Evolutionary conservation across 768 basidiomycete species (phyloP).

Genomic region (Mrakia gelida): DNA sequence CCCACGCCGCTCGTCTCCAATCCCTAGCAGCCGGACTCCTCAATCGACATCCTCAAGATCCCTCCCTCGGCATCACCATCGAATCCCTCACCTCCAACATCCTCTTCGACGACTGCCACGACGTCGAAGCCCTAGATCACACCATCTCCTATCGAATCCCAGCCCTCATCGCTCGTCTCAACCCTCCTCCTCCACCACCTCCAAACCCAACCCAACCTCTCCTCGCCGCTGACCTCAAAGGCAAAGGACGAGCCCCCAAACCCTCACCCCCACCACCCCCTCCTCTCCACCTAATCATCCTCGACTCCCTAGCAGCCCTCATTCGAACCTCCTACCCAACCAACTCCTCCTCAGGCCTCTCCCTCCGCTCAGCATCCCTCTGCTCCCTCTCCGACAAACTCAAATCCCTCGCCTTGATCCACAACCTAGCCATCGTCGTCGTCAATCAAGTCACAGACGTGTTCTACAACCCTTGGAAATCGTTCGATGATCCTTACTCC

Average conservation of each 20-base stretch:
- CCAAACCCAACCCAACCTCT: conserved; percentile 50
- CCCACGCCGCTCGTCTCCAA: conserved; percentile 54
- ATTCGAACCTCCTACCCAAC: conserved; percentile 65
- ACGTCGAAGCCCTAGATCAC: conserved; percentile 46
- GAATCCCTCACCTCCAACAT: conserved; percentile 43
- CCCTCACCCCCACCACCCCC: background rate
- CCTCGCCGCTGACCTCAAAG: conserved; percentile 50
- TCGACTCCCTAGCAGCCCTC: conserved; percentile 84
- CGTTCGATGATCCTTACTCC: background rate
- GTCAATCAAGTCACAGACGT: conserved; percentile 85
- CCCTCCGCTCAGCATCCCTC: conserved; percentile 69
- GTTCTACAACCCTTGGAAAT: conserved; percentile 48
- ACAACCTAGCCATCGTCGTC: conserved; percentile 69
- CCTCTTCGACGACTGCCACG: conserved; percentile 55
- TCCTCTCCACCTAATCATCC: conserved; percentile 71
- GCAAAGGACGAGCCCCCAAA: conserved; percentile 49
- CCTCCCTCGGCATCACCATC: conserved; percentile 4
- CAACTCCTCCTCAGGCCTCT: conserved; percentile 51
- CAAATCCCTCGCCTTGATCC: conserved; percentile 62
- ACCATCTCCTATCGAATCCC: conserved; percentile 46
- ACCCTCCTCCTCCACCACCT: conserved; percentile 52
- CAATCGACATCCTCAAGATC: background rate
- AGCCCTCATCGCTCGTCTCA: conserved; percentile 38
- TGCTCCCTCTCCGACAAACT: conserved; percentile 63
- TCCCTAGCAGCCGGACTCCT: conserved; percentile 36